phyloP scores from a whole-genome alignment of 495 filamentous ascomycete species.

The Annulohypoxylon nitens region DNA sequence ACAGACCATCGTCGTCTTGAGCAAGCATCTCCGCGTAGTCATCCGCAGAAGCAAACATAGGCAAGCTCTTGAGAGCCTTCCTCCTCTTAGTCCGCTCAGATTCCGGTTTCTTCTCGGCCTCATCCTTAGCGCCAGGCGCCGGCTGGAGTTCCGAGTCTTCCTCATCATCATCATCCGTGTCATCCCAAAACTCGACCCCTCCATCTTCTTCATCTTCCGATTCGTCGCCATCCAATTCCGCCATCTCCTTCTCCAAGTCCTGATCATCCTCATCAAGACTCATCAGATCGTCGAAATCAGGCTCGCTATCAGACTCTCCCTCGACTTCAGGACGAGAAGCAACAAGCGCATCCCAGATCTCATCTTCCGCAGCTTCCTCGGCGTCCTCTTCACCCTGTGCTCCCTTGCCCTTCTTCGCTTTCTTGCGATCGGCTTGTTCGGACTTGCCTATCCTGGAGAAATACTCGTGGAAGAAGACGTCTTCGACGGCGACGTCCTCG shows the following conservation, averaged over 20 bases:
- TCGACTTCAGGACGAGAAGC: constrained; percentile 82
- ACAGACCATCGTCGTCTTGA: constrained; percentile 49
- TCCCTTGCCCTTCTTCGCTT: constrained; percentile 64
- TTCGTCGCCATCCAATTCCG: constrained; percentile 61
- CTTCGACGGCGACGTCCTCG: constrained; percentile 88
- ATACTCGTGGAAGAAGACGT: constrained; percentile 98
- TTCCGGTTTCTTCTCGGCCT: constrained; percentile 51
- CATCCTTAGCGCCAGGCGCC: constrained; percentile 35
- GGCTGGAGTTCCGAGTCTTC: constrained; percentile 46
- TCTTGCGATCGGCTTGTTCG: constrained; percentile 65
- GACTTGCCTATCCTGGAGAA: constrained; percentile 83
- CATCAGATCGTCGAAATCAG: constrained; percentile 58
- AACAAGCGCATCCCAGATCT: constrained; percentile 95
- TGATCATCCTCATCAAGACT: constrained; percentile 60
- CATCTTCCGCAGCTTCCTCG: constrained; percentile 72
- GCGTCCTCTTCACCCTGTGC: constrained; percentile 58
- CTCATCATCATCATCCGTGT: constrained; percentile 62
- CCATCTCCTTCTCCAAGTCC: constrained; percentile 66
- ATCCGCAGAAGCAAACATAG: constrained; percentile 91
- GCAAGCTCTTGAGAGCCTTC: constrained; percentile 87
- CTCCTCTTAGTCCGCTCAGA: constrained; percentile 71
- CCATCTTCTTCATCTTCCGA: constrained; percentile 60
- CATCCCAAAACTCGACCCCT: constrained; percentile 58
- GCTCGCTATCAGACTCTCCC: constrained; percentile 71
- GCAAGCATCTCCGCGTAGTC: constrained; percentile 92